These are phyloP conservation scores for Mycocentrospora acerina DNA, from an alignment of 2,329 filamentous ascomycete genomes.

Conservation along the genomic window DNA sequence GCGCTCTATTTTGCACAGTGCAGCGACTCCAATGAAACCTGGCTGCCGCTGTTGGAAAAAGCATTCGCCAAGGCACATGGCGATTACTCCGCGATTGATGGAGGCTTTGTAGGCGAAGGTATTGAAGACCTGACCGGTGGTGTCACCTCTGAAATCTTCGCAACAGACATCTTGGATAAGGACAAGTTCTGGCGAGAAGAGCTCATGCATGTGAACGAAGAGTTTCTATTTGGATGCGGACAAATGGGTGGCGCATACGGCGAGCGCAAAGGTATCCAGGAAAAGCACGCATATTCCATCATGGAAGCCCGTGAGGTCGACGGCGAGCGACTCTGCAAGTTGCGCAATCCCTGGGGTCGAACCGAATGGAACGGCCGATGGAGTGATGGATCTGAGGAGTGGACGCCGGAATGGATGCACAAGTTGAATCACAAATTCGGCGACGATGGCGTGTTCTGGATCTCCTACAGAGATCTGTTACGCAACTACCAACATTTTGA, in stretches of 20 bases:
- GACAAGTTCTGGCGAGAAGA: slow-evolving; percentile 84
- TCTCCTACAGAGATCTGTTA: slow-evolving; percentile 60
- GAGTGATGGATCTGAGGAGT: slow-evolving; percentile 81
- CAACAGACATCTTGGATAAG: slow-evolving; percentile 72
- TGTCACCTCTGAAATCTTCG: slow-evolving; percentile 68
- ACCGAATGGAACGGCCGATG: slow-evolving; percentile 80
- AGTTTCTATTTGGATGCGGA: slow-evolving; percentile 76
- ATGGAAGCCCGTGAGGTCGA: slow-evolving; percentile 63
- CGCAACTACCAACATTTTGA: slow-evolving; percentile 62
- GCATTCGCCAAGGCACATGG: slow-evolving; percentile 84
- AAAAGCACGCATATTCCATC: slow-evolving; percentile 59
- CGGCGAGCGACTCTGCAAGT: slow-evolving; percentile 51
- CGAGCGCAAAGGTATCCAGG: slow-evolving; percentile 49
- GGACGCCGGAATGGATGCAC: slow-evolving; percentile 77
- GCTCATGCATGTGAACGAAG: slow-evolving; percentile 75
- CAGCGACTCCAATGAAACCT: slow-evolving; percentile 75
- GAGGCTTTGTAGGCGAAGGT: slow-evolving; percentile 68
- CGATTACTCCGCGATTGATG: slow-evolving; percentile 73
- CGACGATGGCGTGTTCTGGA: slow-evolving; percentile 70
- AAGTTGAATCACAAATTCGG: slow-evolving; percentile 74
- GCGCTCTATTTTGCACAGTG: slow-evolving; percentile 79
- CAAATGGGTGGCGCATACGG: slow-evolving; percentile 65
- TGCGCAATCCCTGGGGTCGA: slow-evolving; percentile 78
- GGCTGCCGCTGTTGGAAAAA: slow-evolving; percentile 79
- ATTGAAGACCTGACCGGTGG: slow-evolving; percentile 66